Evolutionary conservation across 2,329 filamentous ascomycete genomes (phyloP), one percentile per base, ranked within the genome.

Genomic region (Beauveria australis): DNA sequence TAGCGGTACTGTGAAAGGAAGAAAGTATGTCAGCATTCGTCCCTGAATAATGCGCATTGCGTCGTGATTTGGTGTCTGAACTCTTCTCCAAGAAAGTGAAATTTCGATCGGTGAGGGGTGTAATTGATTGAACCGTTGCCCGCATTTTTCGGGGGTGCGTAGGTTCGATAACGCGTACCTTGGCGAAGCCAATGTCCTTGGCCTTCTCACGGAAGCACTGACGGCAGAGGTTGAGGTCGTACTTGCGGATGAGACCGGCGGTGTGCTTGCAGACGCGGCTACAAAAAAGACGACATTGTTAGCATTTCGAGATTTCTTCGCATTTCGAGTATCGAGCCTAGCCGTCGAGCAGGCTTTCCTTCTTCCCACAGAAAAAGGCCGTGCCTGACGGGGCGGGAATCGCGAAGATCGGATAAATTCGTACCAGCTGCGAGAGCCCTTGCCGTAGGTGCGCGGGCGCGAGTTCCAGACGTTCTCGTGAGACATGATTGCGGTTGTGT

Each of bases 201-300:
- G 84, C 78, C 82, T 88, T 88, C 81, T 89, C 86, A 73, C 86
- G 83, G 84, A 88, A 89, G 83, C 86, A 89, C 77, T 89, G 86
- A 84, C 86, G 85, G 85, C 86, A 89, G 76, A 89, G 85, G 81
- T 96, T 91, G 72, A 97, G 86, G 76, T 94, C 93, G 84, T 99
- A 99, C 85, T 99, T 99, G 85, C 94, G 92, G 87, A 99, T 96
- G 72, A 99, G 88, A 95, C 94, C 94, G 75, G 94, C 93, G 76
- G 86, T 88, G 89, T 99, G 93, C 76, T 92, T 91, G 91, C 83
- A 86, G 75, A 85, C 81, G 67, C 83, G 83, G 83, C 83, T 85
- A 68, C 67, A 54, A 10, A 37, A 37, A 68, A 66, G 44, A 64
- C 60, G 44, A 22, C 62, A 64, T 65, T 62, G 72, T 74, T 69